Evolutionary conservation across 208 protist species (phyloP), one percentile per base, ranked within the genome.

Genomic region (Wallacemonas sp.): DNA sequence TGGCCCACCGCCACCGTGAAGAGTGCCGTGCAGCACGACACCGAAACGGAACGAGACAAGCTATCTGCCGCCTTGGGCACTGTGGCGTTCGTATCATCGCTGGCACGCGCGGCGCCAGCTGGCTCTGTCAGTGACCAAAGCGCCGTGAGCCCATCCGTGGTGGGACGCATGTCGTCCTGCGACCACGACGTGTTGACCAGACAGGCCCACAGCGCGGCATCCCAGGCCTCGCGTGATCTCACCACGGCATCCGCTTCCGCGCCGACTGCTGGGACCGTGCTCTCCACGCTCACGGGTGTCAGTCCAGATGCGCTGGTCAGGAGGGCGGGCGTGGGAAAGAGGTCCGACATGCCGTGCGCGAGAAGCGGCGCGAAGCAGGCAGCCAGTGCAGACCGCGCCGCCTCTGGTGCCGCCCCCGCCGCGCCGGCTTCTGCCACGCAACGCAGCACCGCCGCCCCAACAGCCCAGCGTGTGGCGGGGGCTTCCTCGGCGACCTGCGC

Each of bases 131-230:
- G 30, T 3, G 52, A 58, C 52, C 24, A 38, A 14, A 58, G 52
- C 32, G 52, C 52, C 12, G 29, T 8, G 30, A 58, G 32, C 9
- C 26, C 52, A 19, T 58, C 52, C 11, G 17, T 58, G 9, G 52
- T 58, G 6, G 38, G 30, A 3, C 29, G 30, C 52, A 58, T 58
- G 52, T 58, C 9, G 9, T 58, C 52, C 52, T 58, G 52, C 14
- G 52, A 17, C 52, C 52, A 58, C 5, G 52, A 9, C 5, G 52
- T 38, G 32, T 39, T 58, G 6, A 21, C 38, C 30, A 58, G 29
- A 11, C 30, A 39, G 30, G 5, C 30, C 52, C 52, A 58, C 29
- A 58, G 4, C 12, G 32, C 52, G 9, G 30, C 3, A 3, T 4
- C 8, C 52, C 52, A 58, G 8, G 26, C 52, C 29, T 9, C 0